Conservation (phyloP, 176 grass and related monocot genomes). For the Musa itinerans region DNA sequence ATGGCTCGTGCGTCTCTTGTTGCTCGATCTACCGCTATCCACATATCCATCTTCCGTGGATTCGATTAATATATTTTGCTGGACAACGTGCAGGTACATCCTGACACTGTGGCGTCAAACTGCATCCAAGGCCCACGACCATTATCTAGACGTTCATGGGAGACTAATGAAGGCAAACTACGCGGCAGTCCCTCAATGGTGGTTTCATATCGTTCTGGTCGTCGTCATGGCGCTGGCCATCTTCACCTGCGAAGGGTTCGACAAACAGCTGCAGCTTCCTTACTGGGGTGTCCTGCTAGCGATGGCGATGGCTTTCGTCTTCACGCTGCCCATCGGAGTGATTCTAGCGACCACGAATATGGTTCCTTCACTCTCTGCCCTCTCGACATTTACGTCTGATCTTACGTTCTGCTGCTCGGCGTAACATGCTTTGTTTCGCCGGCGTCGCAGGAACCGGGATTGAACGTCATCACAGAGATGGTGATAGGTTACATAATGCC, state of each 20-base stretch:
- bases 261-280: constrained; percentile 66
- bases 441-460: constrained; percentile 46
- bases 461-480: constrained; percentile 77
- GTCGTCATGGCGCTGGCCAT: constrained; percentile 30
- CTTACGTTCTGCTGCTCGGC: no score
- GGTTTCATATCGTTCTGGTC: constrained; percentile 60
- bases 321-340: constrained; percentile 77
- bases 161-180: constrained; percentile 77
- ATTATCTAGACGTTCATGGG: constrained; percentile 50
- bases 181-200: constrained; percentile 58
- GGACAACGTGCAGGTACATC: background rate
- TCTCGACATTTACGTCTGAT: no score
- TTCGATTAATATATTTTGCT: no score
- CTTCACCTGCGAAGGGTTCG: constrained; percentile 31
- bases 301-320: constrained; percentile 51
- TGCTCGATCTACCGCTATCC: background rate
- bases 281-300: constrained; percentile 79
- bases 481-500: constrained; percentile 82
- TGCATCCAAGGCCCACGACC: constrained; percentile 23
- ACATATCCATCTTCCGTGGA: background rate
- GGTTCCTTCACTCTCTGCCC: constrained; percentile 11
- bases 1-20: constrained; percentile 17
- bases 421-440: background rate
- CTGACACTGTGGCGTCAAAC: constrained; percentile 42
- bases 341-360: constrained; percentile 65